phyloP scores from a whole-genome alignment of 1,139 yeast species.

The Blastobotrys ciferrii region DNA sequence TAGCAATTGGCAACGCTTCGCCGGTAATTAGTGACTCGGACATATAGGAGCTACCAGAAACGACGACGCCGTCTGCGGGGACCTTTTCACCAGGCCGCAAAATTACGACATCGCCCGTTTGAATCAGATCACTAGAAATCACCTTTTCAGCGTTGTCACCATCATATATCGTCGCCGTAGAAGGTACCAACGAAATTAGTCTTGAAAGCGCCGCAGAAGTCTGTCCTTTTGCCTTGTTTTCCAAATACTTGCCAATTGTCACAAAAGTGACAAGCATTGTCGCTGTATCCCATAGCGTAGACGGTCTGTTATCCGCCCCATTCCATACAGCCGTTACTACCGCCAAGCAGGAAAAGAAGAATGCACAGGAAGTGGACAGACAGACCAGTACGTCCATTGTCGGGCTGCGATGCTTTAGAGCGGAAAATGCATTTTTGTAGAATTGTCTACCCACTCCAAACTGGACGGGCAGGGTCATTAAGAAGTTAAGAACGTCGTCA shows the following conservation, averaged over 20 bases:
- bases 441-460: slow-evolving; percentile 64
- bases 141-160: slow-evolving; percentile 30
- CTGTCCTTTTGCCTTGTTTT: slow-evolving; percentile 89
- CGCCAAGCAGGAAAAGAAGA: slow-evolving; percentile 65
- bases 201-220: slow-evolving; percentile 86
- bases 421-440: slow-evolving; percentile 59
- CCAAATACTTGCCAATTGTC: slow-evolving; percentile 85
- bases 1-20: slow-evolving; percentile 74
- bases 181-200: slow-evolving; percentile 76
- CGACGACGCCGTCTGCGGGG: slow-evolving; percentile 86
- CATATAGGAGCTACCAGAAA: slow-evolving; percentile 74
- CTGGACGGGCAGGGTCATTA: slow-evolving; percentile 65
- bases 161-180: slow-evolving; percentile 58
- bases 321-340: slow-evolving; percentile 44
- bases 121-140: slow-evolving; percentile 73
- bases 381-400: slow-evolving; percentile 94
- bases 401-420: slow-evolving; percentile 73
- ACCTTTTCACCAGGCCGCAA: slow-evolving; percentile 83
- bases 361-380: slow-evolving; percentile 78
- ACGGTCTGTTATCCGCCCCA: slow-evolving; percentile 48
- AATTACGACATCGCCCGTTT: slow-evolving; percentile 71
- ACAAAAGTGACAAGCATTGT: slow-evolving; percentile 83
- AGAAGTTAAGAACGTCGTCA: slow-evolving; percentile 57
- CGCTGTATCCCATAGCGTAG: slow-evolving; percentile 80
- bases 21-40: slow-evolving; percentile 92